Percentiles rank a stretch among this genome's conserved stretches.
Evolutionary conservation across 2,329 filamentous ascomycete species (phyloP).

Genomic region (Botrytis sinoallii): DNA sequence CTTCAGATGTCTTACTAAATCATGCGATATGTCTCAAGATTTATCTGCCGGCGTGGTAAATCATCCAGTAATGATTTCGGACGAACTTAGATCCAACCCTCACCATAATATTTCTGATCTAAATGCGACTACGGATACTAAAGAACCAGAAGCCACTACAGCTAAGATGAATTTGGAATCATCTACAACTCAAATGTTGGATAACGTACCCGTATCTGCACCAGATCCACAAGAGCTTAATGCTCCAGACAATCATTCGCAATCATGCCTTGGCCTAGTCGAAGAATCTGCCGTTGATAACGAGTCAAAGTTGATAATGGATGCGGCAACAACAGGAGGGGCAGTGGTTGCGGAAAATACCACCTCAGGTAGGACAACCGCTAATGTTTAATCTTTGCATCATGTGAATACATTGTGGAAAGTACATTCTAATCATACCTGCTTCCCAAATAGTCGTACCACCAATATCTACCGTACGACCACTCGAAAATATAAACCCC

Average conservation of each 20-base stretch:
- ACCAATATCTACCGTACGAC: slow-evolving; percentile 17
- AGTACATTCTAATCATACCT: slow-evolving; percentile 13
- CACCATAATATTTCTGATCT: neutral
- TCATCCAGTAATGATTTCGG: slow-evolving; percentile 13
- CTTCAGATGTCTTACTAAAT: neutral
- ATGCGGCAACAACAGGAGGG: neutral
- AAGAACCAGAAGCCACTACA: neutral
- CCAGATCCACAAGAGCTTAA: slow-evolving; percentile 10
- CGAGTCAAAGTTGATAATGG: neutral
- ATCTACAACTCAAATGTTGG: slow-evolving; percentile 8
- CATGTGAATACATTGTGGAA: slow-evolving; percentile 10
- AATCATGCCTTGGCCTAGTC: neutral
- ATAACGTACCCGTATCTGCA: neutral
- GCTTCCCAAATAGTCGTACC: slow-evolving; percentile 17
- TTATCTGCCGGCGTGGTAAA: slow-evolving; percentile 26
- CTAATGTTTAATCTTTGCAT: neutral
- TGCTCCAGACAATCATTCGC: neutral
- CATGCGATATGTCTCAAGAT: slow-evolving; percentile 30
- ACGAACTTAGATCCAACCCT: slow-evolving; percentile 22
- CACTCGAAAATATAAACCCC: neutral
- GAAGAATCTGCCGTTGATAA: neutral
- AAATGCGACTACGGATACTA: slow-evolving; percentile 4
- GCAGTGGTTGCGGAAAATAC: slow-evolving; percentile 5
- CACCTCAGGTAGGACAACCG: slow-evolving; percentile 7
- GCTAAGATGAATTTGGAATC: slow-evolving; percentile 23